A percentile compares a stretch with the other conserved stretches of the same genome.
Evolutionary conservation across 2,329 filamentous ascomycete species (phyloP).

Genomic region (Didymella arachidicola): DNA sequence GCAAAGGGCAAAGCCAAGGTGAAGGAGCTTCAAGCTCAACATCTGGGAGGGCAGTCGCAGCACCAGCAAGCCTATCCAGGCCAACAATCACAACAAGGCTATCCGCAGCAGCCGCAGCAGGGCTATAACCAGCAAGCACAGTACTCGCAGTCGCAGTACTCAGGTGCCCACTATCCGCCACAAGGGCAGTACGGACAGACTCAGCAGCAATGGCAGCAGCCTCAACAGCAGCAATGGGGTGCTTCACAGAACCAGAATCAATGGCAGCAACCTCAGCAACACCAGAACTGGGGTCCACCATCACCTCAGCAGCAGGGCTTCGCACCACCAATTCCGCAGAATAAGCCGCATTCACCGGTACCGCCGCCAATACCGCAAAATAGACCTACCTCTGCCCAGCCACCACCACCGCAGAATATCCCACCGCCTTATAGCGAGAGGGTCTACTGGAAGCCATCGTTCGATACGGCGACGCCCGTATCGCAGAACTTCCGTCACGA

Average conservation of each 20-base stretch:
- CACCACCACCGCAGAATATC: constrained; percentile 42
- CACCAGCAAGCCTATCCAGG: constrained; percentile 32
- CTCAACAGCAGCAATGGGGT: constrained; percentile 29
- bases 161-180: constrained; percentile 32
- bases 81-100: constrained; percentile 30
- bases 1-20: constrained; percentile 50
- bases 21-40: constrained; percentile 40
- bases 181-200: constrained; percentile 24
- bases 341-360: constrained; percentile 40
- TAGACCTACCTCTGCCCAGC: constrained; percentile 37
- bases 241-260: constrained; percentile 23
- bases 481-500: constrained; percentile 63
- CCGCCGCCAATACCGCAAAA: constrained; percentile 39
- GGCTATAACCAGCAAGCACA: constrained; percentile 26
- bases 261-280: constrained; percentile 28
- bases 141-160: constrained; percentile 28
- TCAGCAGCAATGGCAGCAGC: constrained; percentile 32
- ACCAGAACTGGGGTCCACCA: constrained; percentile 34
- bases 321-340: constrained; percentile 42
- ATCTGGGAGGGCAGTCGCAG: constrained; percentile 33
- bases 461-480: constrained; percentile 58
- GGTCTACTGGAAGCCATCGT: constrained; percentile 63
- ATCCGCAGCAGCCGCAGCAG: constrained; percentile 27
- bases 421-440: constrained; percentile 35
- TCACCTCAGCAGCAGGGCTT: constrained; percentile 33